Evolutionary conservation across 306 rosid species (phyloP).

Genomic region (Mimosa pudica): DNA sequence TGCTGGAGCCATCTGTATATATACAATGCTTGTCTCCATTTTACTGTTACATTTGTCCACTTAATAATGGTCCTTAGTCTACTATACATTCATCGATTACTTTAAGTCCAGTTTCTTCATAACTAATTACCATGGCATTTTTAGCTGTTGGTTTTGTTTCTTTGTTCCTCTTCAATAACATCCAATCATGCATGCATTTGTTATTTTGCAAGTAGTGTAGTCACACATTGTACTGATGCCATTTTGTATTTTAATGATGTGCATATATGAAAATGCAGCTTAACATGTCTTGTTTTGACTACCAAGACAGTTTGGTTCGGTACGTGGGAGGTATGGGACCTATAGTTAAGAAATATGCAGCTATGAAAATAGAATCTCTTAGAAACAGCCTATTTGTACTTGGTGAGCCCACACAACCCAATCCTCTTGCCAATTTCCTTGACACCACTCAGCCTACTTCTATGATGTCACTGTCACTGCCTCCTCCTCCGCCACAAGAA

Average conservation of each 20-base stretch:
- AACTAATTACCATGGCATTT: neutral
- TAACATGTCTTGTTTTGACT: neutral
- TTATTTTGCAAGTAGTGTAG: neutral
- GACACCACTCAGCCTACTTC: neutral
- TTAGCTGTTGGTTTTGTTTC: neutral
- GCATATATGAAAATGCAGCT: conserved; percentile 24
- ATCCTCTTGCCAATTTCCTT: neutral
- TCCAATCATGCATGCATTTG: neutral
- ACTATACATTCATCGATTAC: neutral
- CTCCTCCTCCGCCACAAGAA: neutral
- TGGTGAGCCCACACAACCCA: neutral
- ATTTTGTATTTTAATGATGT: neutral
- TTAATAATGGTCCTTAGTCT: neutral
- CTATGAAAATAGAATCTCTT: neutral
- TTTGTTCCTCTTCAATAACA: neutral
- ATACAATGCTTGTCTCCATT: neutral
- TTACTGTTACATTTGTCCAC: neutral
- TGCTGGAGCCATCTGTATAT: neutral
- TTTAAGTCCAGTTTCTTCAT: neutral
- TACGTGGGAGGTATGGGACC: conserved; percentile 37
- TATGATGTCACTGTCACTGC: neutral
- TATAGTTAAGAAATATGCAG: conserved; percentile 22
- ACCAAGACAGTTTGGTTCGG: conserved; percentile 27
- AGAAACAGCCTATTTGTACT: neutral
- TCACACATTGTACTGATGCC: neutral